Conservation (phyloP, 2,329 filamentous ascomycete species). For the Leptographium lundbergii region DNA sequence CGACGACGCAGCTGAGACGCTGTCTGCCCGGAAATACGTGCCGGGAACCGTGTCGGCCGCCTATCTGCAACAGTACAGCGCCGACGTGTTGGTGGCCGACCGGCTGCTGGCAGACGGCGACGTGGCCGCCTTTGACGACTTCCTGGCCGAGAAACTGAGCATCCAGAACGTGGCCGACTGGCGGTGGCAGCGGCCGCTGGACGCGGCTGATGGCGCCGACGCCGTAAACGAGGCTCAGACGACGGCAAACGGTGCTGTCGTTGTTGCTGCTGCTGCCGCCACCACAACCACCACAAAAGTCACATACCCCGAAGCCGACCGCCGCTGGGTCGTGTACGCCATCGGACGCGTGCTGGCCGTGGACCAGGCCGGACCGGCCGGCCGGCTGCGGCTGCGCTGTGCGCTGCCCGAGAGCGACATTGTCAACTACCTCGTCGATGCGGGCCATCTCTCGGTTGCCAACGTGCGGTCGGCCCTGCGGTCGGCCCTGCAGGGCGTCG, state of each 20-base stretch:
- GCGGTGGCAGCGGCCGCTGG: conserved; percentile 15
- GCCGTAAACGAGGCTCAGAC: conserved; percentile 11
- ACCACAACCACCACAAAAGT: background rate
- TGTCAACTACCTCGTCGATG: conserved; percentile 44
- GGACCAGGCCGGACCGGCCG: conserved; percentile 1
- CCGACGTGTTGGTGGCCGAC: conserved; percentile 34
- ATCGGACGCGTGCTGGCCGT: conserved; percentile 44
- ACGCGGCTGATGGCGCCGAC: conserved; percentile 1
- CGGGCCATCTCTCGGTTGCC: conserved; percentile 45
- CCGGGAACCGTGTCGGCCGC: conserved; percentile 38
- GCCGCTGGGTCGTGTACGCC: conserved; percentile 51
- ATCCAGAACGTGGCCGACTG: conserved; percentile 18
- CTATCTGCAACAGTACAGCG: conserved; percentile 32
- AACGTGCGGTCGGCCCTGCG: conserved; percentile 48
- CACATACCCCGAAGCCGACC: conserved; percentile 42
- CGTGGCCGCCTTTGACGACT: conserved; percentile 33
- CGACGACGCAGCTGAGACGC: background rate
- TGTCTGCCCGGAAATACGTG: conserved; percentile 14
- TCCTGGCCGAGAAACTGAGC: conserved; percentile 28
- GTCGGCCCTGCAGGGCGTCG: conserved; percentile 25
- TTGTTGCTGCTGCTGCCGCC: background rate
- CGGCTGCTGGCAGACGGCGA: conserved; percentile 32
- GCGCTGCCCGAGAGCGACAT: conserved; percentile 39
- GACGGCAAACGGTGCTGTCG: background rate
- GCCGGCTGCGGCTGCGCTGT: conserved; percentile 20